phyloP scores from a whole-genome alignment of 768 basidiomycete species.

The Lentinula boryana region DNA sequence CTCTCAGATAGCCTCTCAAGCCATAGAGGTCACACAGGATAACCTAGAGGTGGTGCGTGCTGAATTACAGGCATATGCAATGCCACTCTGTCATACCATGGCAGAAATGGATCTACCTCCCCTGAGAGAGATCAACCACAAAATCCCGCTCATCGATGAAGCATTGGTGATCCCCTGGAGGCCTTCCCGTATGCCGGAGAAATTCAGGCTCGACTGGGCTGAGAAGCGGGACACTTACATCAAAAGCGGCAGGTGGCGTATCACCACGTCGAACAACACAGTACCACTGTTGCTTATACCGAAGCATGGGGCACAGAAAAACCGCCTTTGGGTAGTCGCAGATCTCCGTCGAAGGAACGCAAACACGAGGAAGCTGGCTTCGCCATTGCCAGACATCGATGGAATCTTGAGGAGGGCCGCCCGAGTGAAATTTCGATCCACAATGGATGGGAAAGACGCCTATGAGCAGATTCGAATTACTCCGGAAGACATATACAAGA shows the following conservation, averaged over 20 bases:
- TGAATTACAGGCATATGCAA: no score
- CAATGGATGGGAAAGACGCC: slow-evolving; percentile 23
- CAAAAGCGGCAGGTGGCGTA: no score
- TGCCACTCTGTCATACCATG: no score
- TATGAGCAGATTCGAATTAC: background rate
- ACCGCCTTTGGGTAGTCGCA: background rate
- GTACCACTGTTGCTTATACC: no score
- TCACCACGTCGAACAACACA: no score
- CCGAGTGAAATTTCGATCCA: slow-evolving; percentile 18
- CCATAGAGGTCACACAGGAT: no score
- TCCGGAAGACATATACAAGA: no score
- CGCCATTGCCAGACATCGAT: slow-evolving; percentile 22
- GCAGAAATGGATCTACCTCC: slow-evolving; percentile 4
- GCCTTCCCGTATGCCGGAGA: slow-evolving; percentile 8
- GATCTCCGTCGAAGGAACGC: slow-evolving; percentile 7
- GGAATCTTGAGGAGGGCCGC: slow-evolving; percentile 17
- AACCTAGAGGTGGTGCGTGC: no score
- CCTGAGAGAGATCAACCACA: slow-evolving; percentile 4
- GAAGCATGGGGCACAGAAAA: slow-evolving; percentile 18
- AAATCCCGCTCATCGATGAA: slow-evolving; percentile 9
- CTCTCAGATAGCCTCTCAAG: no score
- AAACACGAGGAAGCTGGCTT: slow-evolving; percentile 19
- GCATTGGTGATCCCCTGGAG: slow-evolving; percentile 19
- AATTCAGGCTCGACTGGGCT: no score
- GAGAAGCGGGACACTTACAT: no score